These are phyloP conservation scores for Blastomyces emzantsi DNA, from an alignment of 2,329 filamentous ascomycete genomes.

Conservation along the genomic window DNA sequence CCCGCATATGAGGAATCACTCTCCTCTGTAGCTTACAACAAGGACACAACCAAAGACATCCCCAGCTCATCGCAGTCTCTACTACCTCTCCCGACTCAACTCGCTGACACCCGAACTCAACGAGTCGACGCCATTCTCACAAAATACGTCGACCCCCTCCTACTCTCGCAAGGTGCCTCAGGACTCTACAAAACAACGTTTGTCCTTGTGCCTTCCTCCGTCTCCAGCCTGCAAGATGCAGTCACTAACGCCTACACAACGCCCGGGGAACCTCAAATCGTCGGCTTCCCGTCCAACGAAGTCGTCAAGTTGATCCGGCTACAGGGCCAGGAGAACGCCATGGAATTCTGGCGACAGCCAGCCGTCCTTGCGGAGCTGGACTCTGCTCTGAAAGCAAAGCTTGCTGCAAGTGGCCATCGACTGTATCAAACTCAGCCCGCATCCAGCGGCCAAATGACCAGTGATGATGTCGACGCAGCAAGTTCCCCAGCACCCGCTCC, in stretches of 20 bases:
- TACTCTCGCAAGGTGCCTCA: conserved; percentile 32
- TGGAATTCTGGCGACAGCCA: conserved; percentile 38
- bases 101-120: conserved; percentile 32
- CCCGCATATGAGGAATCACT: conserved; percentile 29
- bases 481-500: not conserved
- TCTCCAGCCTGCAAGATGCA: conserved; percentile 23
- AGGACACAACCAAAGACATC: conserved; percentile 24
- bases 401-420: conserved; percentile 20
- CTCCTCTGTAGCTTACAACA: conserved; percentile 4
- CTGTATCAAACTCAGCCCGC: conserved; percentile 15
- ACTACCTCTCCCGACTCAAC: conserved; percentile 20
- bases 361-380: conserved; percentile 36
- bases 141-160: conserved; percentile 34
- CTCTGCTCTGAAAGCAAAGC: conserved; percentile 23
- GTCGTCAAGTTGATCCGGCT: conserved; percentile 34
- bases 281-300: conserved; percentile 35
- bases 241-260: conserved; percentile 17
- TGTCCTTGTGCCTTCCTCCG: conserved; percentile 38
- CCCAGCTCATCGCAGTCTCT: conserved; percentile 17
- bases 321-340: conserved; percentile 31
- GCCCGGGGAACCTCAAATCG: conserved; percentile 24
- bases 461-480: not conserved
- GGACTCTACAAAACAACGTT: conserved; percentile 38
- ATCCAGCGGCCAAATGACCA: conserved; percentile 7
- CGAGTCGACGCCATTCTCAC: conserved; percentile 34